These are phyloP conservation scores for Chalciporus sphaerocephalus DNA, from an alignment of 768 basidiomycete species.

Conservation along the genomic window DNA sequence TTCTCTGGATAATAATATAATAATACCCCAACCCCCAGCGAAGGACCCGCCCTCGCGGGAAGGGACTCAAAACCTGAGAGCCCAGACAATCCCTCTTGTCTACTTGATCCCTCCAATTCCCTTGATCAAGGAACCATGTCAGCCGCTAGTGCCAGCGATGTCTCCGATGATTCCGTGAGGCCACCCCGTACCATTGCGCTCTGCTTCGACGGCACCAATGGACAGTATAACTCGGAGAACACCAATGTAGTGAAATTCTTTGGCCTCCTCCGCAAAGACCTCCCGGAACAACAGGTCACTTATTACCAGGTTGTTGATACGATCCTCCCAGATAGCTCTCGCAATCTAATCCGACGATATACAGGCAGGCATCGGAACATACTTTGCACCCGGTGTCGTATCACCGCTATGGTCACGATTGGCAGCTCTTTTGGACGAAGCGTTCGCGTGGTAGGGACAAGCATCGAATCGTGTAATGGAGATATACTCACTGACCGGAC, in stretches of 20 bases:
- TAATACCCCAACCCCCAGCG: neutral
- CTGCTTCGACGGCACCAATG: slow-evolving; percentile 67
- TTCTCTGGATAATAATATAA: neutral
- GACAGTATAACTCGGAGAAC: slow-evolving; percentile 52
- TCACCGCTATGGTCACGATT: slow-evolving; percentile 54
- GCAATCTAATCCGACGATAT: neutral
- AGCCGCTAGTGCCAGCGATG: neutral
- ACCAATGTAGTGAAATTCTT: slow-evolving; percentile 73
- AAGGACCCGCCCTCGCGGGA: neutral
- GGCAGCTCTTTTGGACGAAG: slow-evolving; percentile 62
- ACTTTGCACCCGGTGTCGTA: slow-evolving; percentile 62
- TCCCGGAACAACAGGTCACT: slow-evolving; percentile 48
- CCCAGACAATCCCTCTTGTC: neutral
- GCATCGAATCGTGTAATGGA: neutral
- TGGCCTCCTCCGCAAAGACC: slow-evolving; percentile 57
- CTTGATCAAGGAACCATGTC: slow-evolving; percentile 18
- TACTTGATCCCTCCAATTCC: neutral
- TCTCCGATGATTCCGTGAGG: neutral
- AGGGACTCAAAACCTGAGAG: no score
- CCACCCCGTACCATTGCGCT: slow-evolving; percentile 48
- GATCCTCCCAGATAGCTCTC: neutral
- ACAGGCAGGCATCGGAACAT: slow-evolving; percentile 46
- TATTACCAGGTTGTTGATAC: slow-evolving; percentile 62
- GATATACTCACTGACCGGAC: neutral
- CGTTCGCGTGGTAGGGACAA: slow-evolving; percentile 60